phyloP scores from a whole-genome alignment of 2,329 filamentous ascomycete genomes.

The Zymoseptoria tritici region DNA sequence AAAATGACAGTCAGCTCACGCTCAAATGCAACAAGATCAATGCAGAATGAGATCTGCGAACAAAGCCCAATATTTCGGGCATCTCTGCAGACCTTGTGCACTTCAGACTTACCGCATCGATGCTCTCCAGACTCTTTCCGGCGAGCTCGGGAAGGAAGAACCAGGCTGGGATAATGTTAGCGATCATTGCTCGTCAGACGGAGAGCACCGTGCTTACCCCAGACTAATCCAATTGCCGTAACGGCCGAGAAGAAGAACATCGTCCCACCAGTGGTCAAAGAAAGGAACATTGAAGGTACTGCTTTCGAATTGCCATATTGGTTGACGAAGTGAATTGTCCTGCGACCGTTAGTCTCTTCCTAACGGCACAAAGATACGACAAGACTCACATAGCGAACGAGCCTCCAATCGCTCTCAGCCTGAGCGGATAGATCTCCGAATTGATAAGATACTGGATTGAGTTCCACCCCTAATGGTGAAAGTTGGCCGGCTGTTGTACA shows the following conservation, averaged over 20 bases:
- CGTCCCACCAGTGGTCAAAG: conserved; percentile 54
- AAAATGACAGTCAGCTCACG: background rate
- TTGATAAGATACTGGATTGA: conserved; percentile 64
- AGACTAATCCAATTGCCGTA: conserved; percentile 56
- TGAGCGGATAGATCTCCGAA: conserved; percentile 68
- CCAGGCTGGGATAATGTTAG: conserved; percentile 58
- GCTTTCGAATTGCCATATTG: conserved; percentile 72
- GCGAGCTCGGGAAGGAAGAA: conserved; percentile 48
- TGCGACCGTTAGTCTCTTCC: background rate
- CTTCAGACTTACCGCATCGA: conserved; percentile 35
- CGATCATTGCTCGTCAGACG: conserved; percentile 63
- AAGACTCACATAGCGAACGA: conserved; percentile 55
- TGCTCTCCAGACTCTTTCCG: conserved; percentile 49
- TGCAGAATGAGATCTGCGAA: background rate
- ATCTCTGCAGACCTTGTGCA: background rate
- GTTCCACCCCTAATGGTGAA: conserved; percentile 27
- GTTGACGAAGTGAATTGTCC: conserved; percentile 60
- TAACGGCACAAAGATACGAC: background rate
- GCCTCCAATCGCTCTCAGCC: conserved; percentile 62
- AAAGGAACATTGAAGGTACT: conserved; percentile 51
- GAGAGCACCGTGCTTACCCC: conserved; percentile 54
- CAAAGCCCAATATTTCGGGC: background rate
- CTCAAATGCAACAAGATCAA: background rate
- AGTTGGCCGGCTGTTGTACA: background rate
- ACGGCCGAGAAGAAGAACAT: conserved; percentile 70